Base-by-base conservation (phyloP, 192 early-diverging fungal genomes). In the Coemansia sp. region DNA sequence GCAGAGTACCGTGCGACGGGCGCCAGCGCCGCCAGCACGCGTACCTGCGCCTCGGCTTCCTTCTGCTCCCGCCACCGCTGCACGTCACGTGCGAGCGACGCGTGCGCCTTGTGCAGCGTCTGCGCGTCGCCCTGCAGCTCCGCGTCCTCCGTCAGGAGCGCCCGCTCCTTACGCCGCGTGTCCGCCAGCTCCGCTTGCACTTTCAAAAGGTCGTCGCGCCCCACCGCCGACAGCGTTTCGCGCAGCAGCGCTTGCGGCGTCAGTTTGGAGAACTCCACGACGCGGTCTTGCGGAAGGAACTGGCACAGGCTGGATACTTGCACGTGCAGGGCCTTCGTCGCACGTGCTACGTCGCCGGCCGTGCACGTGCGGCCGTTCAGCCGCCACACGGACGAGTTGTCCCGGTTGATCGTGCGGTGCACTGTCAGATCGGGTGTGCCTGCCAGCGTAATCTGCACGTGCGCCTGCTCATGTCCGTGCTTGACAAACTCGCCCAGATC, bases 261-360 rank as follows among this genome's bases (percentile, higher is more conserved):
- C 85, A 98, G 84, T 80, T 90, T 86, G 5, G 95, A 93, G 64
- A 99, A 99, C 57, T 92, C 91, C 7, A 86, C 83, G 7, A 99
- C 96, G 51, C 85, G 82, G 71, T 99, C 96, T 66, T 99, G 96
- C 8, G 96, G 96, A 54, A 99, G 73, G 59, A 99, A 96, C 75
- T 97, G 95, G 70, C 96, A 99, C 44, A 99, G 70, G 61, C 98
- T 99, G 73, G 94, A 89, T 40, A 97, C 93, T 59, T 99, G 95
- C 53, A 99, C 90, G 52, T 89, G 83, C 52, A 96, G 71, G 9
- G 63, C 51, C 23, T 59, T 47, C 12, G 92, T 84, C 9, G 69
- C 81, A n/a, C 80, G 77, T 45, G 82, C 64, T 7, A 97, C 84
- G 21, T 87, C 87, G 25, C 78, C 81, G 27, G 88, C 84, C 0